phyloP scores from a whole-genome alignment of 169 alveolate species.

The Ichthyophthirius multifiliis region DNA sequence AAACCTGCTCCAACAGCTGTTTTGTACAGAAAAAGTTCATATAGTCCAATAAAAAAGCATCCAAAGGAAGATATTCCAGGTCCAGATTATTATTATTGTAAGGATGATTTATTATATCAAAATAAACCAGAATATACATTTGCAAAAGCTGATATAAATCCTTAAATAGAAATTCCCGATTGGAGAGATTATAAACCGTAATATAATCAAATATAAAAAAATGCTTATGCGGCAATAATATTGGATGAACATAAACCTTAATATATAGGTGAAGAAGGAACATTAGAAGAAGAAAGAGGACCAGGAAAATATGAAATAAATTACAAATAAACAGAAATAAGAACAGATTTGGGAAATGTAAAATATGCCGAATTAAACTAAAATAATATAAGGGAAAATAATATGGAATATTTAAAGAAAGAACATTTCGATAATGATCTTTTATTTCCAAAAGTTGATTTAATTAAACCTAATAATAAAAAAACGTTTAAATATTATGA shows the following conservation, averaged over 20 bases:
- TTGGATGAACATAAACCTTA: not conserved
- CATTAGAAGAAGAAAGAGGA: not conserved
- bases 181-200: not conserved
- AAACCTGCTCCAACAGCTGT: not conserved
- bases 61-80: slow-evolving; percentile 22
- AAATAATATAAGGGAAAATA: slow-evolving; percentile 8
- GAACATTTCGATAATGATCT: slow-evolving; percentile 14
- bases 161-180: not conserved
- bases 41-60: not conserved
- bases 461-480: slow-evolving; percentile 2
- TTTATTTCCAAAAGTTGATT: not conserved
- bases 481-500: slow-evolving; percentile 17
- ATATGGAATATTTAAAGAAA: slow-evolving; percentile 1
- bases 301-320: not conserved
- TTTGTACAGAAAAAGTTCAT: not conserved
- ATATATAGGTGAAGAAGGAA: not conserved
- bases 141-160: too few species aligned
- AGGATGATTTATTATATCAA: not conserved
- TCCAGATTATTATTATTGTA: slow-evolving; percentile 21
- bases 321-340: not conserved
- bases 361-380: not conserved
- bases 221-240: not conserved
- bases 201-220: not conserved
- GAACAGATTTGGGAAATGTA: not conserved
- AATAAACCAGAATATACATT: not conserved